Evolutionary conservation across 192 early-diverging fungal species (phyloP).

Genomic region (Backusella psychrophila): DNA sequence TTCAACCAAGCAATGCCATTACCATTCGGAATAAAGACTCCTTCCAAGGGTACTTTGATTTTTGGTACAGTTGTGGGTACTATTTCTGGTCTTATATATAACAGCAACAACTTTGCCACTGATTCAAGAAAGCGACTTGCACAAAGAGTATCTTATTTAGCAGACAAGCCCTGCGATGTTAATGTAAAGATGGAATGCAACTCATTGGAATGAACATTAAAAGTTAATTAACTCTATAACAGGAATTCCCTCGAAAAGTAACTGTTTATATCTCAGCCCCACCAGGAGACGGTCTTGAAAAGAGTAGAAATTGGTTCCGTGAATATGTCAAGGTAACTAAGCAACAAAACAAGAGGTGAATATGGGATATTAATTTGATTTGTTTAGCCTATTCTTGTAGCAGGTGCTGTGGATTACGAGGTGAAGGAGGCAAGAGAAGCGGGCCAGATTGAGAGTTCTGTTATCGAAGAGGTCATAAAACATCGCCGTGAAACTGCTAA

Average conservation of each 20-base stretch:
- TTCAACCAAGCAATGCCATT: constrained; percentile 8
- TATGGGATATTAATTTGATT: not conserved
- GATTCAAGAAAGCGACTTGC: constrained; percentile 28
- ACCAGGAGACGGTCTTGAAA: constrained; percentile 44
- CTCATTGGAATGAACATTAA: not conserved
- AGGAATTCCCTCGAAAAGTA: constrained; percentile 38
- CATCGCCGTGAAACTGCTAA: constrained; percentile 26
- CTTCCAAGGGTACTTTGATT: constrained; percentile 35
- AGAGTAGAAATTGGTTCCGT: constrained; percentile 43
- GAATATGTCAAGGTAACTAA: constrained; percentile 43
- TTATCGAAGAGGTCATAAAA: constrained; percentile 33
- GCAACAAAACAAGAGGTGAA: not conserved
- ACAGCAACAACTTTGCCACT: constrained; percentile 27
- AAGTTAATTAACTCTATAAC: not conserved
- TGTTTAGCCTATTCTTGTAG: constrained; percentile 38
- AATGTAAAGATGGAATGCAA: constrained; percentile 20
- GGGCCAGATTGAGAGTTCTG: constrained; percentile 35
- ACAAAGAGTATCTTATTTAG: constrained; percentile 30
- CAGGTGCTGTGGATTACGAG: constrained; percentile 45
- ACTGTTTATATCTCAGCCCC: constrained; percentile 40
- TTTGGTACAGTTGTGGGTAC: constrained; percentile 31
- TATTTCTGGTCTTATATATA: constrained; percentile 31
- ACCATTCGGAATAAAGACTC: constrained; percentile 37
- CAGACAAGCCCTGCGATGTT: constrained; percentile 39
- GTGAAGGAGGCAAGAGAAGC: constrained; percentile 34